Evolutionary conservation across 2,329 filamentous ascomycete species (phyloP).

Genomic region (Xylaria multiplex): DNA sequence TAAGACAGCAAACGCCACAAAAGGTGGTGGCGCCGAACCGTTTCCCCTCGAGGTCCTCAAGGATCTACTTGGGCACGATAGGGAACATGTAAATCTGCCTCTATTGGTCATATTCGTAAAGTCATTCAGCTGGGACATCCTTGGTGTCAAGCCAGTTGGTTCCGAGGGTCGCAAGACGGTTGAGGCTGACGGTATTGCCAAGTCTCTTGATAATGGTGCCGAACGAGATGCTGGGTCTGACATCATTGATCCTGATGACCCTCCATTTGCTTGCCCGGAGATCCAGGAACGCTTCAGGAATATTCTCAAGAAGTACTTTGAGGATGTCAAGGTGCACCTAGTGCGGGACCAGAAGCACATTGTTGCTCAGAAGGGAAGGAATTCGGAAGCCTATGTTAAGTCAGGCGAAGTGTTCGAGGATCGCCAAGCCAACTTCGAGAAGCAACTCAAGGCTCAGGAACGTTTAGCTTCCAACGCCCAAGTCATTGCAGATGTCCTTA

Average conservation of each 20-base stretch:
- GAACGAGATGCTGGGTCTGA: conserved; percentile 63
- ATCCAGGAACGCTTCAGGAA: conserved; percentile 87
- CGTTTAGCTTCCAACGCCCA: conserved; percentile 91
- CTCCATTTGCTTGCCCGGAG: conserved; percentile 78
- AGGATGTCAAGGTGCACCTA: conserved; percentile 90
- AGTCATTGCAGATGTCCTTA: conserved; percentile 86
- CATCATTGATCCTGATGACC: conserved; percentile 66
- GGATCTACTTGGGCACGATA: conserved; percentile 91
- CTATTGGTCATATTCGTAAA: conserved; percentile 96
- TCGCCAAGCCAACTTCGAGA: conserved; percentile 94
- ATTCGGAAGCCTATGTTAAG: conserved; percentile 97
- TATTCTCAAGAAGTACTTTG: conserved; percentile 86
- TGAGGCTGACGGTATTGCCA: conserved; percentile 80
- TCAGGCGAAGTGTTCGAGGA: conserved; percentile 99
- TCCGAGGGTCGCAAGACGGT: conserved; percentile 85
- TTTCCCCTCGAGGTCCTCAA: conserved; percentile 98
- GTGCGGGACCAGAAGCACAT: conserved; percentile 92
- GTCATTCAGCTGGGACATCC: conserved; percentile 92
- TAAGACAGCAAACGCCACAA: conserved; percentile 64
- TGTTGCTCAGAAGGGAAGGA: conserved; percentile 85
- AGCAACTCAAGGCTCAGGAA: conserved; percentile 90
- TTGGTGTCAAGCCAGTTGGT: conserved; percentile 78
- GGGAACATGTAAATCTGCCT: conserved; percentile 90
- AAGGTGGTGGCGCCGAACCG: conserved; percentile 79
- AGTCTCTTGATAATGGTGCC: conserved; percentile 55